Base-by-base conservation (phyloP, 164 flowering plant genomes). In the Buxus sempervirens region DNA sequence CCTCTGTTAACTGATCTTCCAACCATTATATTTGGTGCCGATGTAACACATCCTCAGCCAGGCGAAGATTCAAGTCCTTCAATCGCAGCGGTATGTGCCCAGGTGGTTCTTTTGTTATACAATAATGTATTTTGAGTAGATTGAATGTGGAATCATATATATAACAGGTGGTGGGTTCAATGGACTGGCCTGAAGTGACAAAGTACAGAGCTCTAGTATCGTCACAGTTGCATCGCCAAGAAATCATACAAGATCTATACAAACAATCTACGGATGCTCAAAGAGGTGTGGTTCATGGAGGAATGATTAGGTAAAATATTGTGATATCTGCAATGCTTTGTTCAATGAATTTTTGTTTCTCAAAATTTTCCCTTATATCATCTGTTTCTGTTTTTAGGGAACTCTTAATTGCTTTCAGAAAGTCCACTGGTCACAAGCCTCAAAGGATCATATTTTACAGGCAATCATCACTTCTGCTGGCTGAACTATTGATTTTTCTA, bases 401-500 rank as follows among this genome's bases (percentile, higher is more conserved):
- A 26, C 80, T 73, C 0, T 64, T 95, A 54, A 77, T 78, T 3
- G 82, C 92, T 2, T 95, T 88, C 51, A 55, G 64, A 15, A 80
- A 48, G 41, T 57, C 85, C n/a, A 90, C 90, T 10, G 66, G 73
- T 0, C 62, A 25, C 0, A 90, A 86, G 65, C 97, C 98, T 20
- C 63, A 73, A 8, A 71, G 98, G 58, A 91, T 91, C 23, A 89
- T 95, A 20, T 95, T 91, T 63, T 95, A 86, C 72, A 81, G 98
- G 98, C 84, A 58, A 1, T 28, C 41, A 18, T 58, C 28, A 13
- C 3, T 18, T 63, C 12, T 2, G 14, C 14, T 14, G 14, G 1
- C 15, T 14, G 24, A 6, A 20, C n/a, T 1, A 1, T 15, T 6
- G 2, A 13, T 26, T 36, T 54, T 10, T 5, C 0, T 45, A 22